Evolutionary conservation across 2,329 filamentous ascomycete species (phyloP).

Genomic region (Exophiala alcalophila): DNA sequence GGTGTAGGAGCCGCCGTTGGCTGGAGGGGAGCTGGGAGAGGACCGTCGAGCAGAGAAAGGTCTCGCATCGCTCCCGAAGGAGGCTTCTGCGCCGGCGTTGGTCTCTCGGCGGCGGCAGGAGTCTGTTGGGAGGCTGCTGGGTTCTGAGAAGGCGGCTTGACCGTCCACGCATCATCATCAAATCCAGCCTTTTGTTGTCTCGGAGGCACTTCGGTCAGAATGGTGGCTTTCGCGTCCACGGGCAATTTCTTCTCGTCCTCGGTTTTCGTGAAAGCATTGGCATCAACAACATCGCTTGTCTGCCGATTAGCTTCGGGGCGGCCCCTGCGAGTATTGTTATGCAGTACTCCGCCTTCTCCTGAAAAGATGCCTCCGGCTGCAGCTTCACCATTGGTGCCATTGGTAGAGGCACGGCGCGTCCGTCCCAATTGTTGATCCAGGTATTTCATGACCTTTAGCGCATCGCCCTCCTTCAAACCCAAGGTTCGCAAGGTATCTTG

Average conservation of each 20-base stretch:
- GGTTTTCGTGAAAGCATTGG: slow-evolving; percentile 75
- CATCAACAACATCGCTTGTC: slow-evolving; percentile 79
- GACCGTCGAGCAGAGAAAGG: slow-evolving; percentile 58
- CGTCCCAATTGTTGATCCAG: slow-evolving; percentile 78
- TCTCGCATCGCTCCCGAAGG: slow-evolving; percentile 68
- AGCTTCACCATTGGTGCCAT: slow-evolving; percentile 58
- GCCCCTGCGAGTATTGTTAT: slow-evolving; percentile 92
- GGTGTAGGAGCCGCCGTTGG: slow-evolving; percentile 49
- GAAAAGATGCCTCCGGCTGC: slow-evolving; percentile 72
- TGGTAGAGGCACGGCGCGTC: slow-evolving; percentile 52
- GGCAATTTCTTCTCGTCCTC: slow-evolving; percentile 46
- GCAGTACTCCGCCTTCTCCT: slow-evolving; percentile 82
- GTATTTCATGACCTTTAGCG: slow-evolving; percentile 88
- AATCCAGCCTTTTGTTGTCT: slow-evolving; percentile 63
- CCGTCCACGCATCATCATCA: slow-evolving; percentile 96
- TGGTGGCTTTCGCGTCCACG: slow-evolving; percentile 48
- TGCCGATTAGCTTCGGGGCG: slow-evolving; percentile 83
- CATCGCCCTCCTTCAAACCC: slow-evolving; percentile 93
- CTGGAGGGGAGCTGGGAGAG: slow-evolving; percentile 58
- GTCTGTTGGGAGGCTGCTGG: slow-evolving; percentile 42
- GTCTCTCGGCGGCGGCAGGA: slow-evolving; percentile 23
- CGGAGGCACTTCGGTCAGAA: slow-evolving; percentile 48
- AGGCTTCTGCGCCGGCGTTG: slow-evolving; percentile 41
- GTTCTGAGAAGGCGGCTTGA: slow-evolving; percentile 69
- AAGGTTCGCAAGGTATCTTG: slow-evolving; percentile 77